Base-by-base conservation (phyloP, 495 filamentous ascomycete species). In the Penicillium lagena region DNA sequence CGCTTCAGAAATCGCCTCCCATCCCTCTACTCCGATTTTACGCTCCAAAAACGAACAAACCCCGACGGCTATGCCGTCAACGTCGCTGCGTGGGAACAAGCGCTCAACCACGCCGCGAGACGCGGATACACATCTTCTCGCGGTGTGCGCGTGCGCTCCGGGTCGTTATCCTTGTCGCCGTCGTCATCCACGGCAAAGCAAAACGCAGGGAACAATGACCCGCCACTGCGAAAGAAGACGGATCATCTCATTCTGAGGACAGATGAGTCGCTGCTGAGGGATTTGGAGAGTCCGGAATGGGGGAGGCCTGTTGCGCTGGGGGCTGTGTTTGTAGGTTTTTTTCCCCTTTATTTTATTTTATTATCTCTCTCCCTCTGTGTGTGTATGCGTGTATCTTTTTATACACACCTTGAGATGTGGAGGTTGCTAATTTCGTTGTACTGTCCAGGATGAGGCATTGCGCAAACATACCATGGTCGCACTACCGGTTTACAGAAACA, bases 21-120 rank as follows among this genome's bases (percentile, higher is more conserved):
- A 7, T 90, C 90, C 11, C 80, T 98, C 40, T 98, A 95, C 68
- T 96, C 90, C 45, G 94, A 97, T 63, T 97, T 98, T 64, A 70
- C 79, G 4, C 60, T 75, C 31, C 89, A 91, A 49, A 78, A 77
- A 47, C 80, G 79, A 42, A 83, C 85, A 29, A 98, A 98, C 59
- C 90, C 90, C 1, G 89, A 94, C 55, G 91, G 90, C 49, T 98
- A 90, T 68, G 66, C 74, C 28, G 87, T 90, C 39, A 97, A 98
- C 61, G 64, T 90, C 34, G 67, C 77, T 11, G 87, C 90, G 35
- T 98, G 93, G 93, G 79, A 83, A 55, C 73, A 76, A 27, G 90
- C 78, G 1, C 75, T 98, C 17, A 71, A 78, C 13, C 66, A 71
- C 35, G 86, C 90, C 15, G 73, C 82, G 1, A 71, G 73, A 42